Evolutionary conservation across 202 grass and related monocot species (phyloP).

Genomic region (Miscanthus sacchariflorus): DNA sequence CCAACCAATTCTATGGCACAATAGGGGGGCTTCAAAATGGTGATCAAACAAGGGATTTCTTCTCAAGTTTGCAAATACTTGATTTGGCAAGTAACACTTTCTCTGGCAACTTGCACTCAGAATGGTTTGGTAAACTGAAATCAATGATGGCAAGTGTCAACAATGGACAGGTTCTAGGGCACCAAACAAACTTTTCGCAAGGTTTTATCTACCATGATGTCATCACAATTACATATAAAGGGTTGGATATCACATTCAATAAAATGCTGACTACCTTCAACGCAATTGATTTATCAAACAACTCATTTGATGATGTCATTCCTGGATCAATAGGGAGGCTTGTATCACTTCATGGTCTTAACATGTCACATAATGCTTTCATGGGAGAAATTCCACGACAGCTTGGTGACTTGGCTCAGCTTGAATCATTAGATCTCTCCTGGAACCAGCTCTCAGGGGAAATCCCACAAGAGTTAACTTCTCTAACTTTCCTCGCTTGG

Average conservation of each 20-base stretch:
- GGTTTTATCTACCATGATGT: constrained; percentile 45
- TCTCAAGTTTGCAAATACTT: constrained; percentile 52
- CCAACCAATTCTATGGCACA: constrained; percentile 35
- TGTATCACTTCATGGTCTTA: constrained; percentile 37
- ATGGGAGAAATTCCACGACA: constrained; percentile 45
- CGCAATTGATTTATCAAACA: constrained; percentile 65
- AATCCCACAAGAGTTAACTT: constrained; percentile 57
- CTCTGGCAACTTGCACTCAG: constrained; percentile 16
- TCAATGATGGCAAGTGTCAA: constrained; percentile 40
- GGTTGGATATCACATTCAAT: neutral
- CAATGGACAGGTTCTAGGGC: neutral
- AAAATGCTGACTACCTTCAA: constrained; percentile 50
- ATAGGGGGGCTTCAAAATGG: neutral
- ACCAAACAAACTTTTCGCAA: neutral
- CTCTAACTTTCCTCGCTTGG: constrained; percentile 52
- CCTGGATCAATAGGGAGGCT: constrained; percentile 54
- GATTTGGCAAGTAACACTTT: constrained; percentile 56
- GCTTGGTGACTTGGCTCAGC: constrained; percentile 30
- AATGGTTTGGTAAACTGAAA: constrained; percentile 39
- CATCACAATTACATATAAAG: constrained; percentile 46
- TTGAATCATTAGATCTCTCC: constrained; percentile 75
- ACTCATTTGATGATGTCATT: constrained; percentile 53
- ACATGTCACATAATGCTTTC: constrained; percentile 56
- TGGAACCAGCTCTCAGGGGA: constrained; percentile 56
- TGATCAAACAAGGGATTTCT: neutral